These are phyloP conservation scores for Keqinozyma sinolaborantium DNA, from an alignment of 1,139 yeast species.

Conservation along the genomic window DNA sequence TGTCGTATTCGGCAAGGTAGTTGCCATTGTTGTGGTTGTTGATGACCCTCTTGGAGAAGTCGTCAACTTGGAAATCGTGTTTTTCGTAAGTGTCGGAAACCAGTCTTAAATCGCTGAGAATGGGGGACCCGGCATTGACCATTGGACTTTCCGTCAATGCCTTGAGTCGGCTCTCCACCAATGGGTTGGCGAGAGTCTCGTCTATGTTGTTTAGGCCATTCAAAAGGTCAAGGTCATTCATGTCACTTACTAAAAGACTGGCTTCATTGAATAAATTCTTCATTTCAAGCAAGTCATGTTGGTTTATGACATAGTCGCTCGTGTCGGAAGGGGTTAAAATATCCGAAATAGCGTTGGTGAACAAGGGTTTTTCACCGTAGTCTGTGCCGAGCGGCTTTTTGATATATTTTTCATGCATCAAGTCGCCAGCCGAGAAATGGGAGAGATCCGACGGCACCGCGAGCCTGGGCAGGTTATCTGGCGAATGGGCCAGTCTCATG, in stretches of 20 bases:
- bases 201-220: conserved; percentile 10
- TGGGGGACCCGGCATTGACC: neutral
- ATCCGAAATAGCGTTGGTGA: conserved; percentile 26
- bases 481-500: neutral
- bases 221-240: conserved; percentile 36
- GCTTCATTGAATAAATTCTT: conserved; percentile 46
- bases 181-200: conserved; percentile 3
- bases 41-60: conserved; percentile 12
- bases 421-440: neutral
- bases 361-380: conserved; percentile 1
- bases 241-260: conserved; percentile 45
- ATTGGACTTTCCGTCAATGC: conserved; percentile 1
- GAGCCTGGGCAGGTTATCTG: neutral
- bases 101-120: conserved; percentile 2
- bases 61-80: conserved; percentile 14
- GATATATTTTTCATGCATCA: neutral
- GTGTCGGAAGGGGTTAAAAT: conserved; percentile 18
- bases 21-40: conserved; percentile 7
- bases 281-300: conserved; percentile 10
- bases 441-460: neutral
- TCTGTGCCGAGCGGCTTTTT: neutral
- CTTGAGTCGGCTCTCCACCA: conserved; percentile 4
- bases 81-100: conserved; percentile 12
- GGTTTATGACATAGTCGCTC: conserved; percentile 5
- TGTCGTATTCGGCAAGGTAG: conserved; percentile 5